Evolutionary conservation across 2,329 filamentous ascomycete species (phyloP).

Genomic region (Colletotrichum horii): DNA sequence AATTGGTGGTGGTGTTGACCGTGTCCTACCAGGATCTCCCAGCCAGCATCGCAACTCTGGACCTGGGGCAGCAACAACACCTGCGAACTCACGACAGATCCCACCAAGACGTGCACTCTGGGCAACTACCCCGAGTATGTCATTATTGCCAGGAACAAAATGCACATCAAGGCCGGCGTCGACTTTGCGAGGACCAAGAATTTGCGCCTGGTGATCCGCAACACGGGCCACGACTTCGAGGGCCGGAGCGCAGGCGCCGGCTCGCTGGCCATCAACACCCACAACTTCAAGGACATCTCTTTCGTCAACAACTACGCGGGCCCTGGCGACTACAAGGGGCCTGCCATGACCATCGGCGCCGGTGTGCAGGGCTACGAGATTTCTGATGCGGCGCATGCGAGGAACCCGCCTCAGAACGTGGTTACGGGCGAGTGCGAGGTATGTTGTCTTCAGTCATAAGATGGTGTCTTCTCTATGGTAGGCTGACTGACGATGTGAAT

Average conservation of each 20-base stretch:
- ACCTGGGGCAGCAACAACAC: slow-evolving; percentile 50
- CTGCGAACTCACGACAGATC: slow-evolving; percentile 39
- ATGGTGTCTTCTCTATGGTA: accelerated
- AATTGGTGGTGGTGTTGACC: neutral
- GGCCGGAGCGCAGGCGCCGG: slow-evolving; percentile 69
- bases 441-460: neutral
- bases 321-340: slow-evolving; percentile 49
- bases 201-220: slow-evolving; percentile 58
- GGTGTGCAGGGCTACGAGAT: slow-evolving; percentile 55
- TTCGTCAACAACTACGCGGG: slow-evolving; percentile 41
- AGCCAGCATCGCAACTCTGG: slow-evolving; percentile 37
- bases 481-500: neutral
- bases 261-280: slow-evolving; percentile 61
- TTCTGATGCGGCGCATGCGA: slow-evolving; percentile 42
- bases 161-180: slow-evolving; percentile 34
- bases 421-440: slow-evolving; percentile 58
- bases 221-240: slow-evolving; percentile 62
- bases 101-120: slow-evolving; percentile 37
- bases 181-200: slow-evolving; percentile 40
- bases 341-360: slow-evolving; percentile 58
- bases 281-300: slow-evolving; percentile 53
- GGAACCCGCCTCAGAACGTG: slow-evolving; percentile 45
- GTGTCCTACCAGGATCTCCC: slow-evolving; percentile 26
- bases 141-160: slow-evolving; percentile 25
- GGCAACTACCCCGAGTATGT: slow-evolving; percentile 43